phyloP scores from a whole-genome alignment of 257 asterid genomes.

The Fraxinus americana region DNA sequence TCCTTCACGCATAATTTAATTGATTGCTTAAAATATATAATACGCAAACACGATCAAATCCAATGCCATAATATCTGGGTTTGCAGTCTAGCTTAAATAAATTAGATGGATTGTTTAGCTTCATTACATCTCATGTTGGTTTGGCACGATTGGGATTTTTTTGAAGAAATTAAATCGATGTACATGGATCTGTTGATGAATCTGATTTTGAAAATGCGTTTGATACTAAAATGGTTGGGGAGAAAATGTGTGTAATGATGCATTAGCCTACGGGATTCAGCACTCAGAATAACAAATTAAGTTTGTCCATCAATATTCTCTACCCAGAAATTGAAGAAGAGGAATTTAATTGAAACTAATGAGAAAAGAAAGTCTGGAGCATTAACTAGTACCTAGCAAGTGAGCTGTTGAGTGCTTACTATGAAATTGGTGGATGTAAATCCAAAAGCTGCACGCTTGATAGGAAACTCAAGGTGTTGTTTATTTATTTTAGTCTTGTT shows the following conservation, averaged over 20 bases:
- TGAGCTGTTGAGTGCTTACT: too few species aligned
- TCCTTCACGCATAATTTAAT: neutral
- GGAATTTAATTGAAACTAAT: too few species aligned
- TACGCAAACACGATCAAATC: neutral
- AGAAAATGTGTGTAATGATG: neutral
- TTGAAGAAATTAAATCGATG: neutral
- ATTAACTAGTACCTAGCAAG: too few species aligned
- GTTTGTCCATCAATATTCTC: too few species aligned
- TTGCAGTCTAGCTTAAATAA: neutral
- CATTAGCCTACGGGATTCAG: neutral
- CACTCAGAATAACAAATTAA: too few species aligned
- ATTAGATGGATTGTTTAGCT: neutral
- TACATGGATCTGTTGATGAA: too few species aligned
- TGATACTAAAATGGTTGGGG: neutral
- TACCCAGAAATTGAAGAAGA: too few species aligned
- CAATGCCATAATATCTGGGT: neutral
- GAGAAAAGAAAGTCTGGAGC: too few species aligned
- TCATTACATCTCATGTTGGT: neutral
- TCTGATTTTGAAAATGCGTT: neutral
- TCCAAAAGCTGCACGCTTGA: neutral
- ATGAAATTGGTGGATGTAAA: too few species aligned
- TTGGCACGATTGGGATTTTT: neutral
- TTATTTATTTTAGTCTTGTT: neutral
- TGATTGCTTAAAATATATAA: neutral
- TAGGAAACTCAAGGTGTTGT: neutral